Conservation (phyloP, 2,329 filamentous ascomycete genomes). For the Dactylellina cionopaga region DNA sequence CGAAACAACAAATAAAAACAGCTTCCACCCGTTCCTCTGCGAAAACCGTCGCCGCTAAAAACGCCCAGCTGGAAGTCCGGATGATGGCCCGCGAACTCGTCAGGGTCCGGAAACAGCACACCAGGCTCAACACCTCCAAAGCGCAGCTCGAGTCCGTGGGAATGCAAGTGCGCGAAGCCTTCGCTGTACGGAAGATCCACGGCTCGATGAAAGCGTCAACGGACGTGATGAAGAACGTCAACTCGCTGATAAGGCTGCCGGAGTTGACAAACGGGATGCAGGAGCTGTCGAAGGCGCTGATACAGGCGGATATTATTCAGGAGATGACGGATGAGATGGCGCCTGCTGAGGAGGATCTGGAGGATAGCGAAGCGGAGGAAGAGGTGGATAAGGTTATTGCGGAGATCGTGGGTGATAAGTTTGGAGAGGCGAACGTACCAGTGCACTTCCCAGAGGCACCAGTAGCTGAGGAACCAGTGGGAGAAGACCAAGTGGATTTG, state of each 20-base stretch:
- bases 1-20: constrained; percentile 82
- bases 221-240: constrained; percentile 97
- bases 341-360: constrained; percentile 75
- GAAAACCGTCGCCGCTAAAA: constrained; percentile 71
- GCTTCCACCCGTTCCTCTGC: constrained; percentile 77
- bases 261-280: constrained; percentile 90
- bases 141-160: constrained; percentile 91
- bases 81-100: constrained; percentile 89
- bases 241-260: constrained; percentile 82
- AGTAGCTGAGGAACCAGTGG: constrained; percentile 65
- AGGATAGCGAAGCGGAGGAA: constrained; percentile 76
- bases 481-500: constrained; percentile 88
- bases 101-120: constrained; percentile 77
- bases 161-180: constrained; percentile 98
- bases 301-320: constrained; percentile 96
- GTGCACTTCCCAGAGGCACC: constrained; percentile 66
- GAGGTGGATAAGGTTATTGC: constrained; percentile 94
- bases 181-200: constrained; percentile 94
- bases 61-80: constrained; percentile 83
- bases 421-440: constrained; percentile 73
- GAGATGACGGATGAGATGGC: constrained; percentile 95
- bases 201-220: constrained; percentile 86
- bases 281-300: constrained; percentile 84
- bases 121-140: constrained; percentile 82
- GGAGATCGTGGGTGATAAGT: constrained; percentile 85